Base-by-base conservation (phyloP, 2,329 filamentous ascomycete species). In the Colletotrichum scovillei region DNA sequence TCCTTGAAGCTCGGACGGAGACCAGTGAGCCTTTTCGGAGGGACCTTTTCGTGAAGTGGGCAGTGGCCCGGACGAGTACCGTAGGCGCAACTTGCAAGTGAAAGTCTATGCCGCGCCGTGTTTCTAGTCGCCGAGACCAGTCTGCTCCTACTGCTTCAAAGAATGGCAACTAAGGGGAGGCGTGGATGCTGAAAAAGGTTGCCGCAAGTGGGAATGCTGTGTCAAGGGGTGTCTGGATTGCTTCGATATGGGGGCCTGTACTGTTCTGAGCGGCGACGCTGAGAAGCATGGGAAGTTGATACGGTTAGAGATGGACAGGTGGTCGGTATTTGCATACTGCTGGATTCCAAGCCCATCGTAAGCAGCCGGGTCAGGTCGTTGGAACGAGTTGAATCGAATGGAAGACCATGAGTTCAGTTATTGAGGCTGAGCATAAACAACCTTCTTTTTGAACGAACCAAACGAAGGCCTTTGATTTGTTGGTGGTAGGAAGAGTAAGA, bases 371-470 rank as follows among this genome's bases (percentile, higher is more conserved):
- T 22, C 19, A 22, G 28, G n/a, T 22, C 28, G 28, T 35, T 53
- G 60, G 46, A 26, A 52, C 52, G 30, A 9, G n/a, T 57, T 57
- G 66, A 35, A 35, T 35, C 32, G 66, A 35, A 35, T 35, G 11
- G 32, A 59, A 42, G 65, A 69, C 69, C 69, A 69, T 55, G 14
- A 9, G n/a, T 28, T 42, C 42, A 55, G 30, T 30, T 26, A 70
- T 62, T 7, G 60, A 70, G 70, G 70, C 70, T 64, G 42, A 70
- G 70, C 60, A 70, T 24, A 63, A 63, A 53, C 66, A 64, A 72
- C 53, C 53, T 59, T 53, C 28, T 63, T 63, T 35, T 19, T n/a
- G 26, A 60, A 38, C 30, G 53, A 22, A 22, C n/a, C 14, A 53
- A 32, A 53, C 46, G 52, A 53, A n/a, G 30, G 67, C 22, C 22